phyloP scores from a whole-genome alignment of 2,329 filamentous ascomycete genomes.

The Tolypocladium ophioglossoides region DNA sequence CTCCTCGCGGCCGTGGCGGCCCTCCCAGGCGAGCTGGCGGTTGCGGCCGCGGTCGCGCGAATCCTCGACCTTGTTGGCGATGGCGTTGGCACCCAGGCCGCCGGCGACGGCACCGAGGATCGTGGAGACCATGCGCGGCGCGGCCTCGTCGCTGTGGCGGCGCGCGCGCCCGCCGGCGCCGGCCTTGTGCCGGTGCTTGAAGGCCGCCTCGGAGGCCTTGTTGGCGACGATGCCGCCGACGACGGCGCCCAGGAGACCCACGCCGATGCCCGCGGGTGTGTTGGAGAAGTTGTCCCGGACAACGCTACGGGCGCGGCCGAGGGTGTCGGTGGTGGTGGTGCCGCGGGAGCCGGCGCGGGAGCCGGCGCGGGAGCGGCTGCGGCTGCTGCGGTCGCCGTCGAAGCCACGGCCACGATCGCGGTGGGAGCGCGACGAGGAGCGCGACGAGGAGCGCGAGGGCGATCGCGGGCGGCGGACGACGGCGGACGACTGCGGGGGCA shows the following conservation, averaged over 20 bases:
- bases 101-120: constrained; percentile 44
- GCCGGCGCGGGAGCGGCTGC: constrained; percentile 5
- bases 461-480: constrained; percentile 6
- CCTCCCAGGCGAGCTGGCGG: constrained; percentile 24
- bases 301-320: constrained; percentile 28
- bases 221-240: constrained; percentile 43
- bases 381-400: background rate
- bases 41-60: constrained; percentile 20
- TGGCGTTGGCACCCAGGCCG: constrained; percentile 41
- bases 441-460: constrained; percentile 9
- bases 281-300: constrained; percentile 37
- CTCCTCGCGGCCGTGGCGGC: constrained; percentile 17
- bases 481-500: constrained; percentile 16
- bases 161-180: constrained; percentile 5
- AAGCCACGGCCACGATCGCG: constrained; percentile 5
- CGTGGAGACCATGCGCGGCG: constrained; percentile 32
- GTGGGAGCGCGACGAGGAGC: constrained; percentile 15
- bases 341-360: background rate
- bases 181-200: constrained; percentile 16
- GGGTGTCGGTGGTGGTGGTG: constrained; percentile 16
- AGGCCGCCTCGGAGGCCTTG: constrained; percentile 33
- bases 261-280: constrained; percentile 37
- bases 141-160: constrained; percentile 17
- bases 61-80: constrained; percentile 32
- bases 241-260: constrained; percentile 41